Evolutionary conservation across 805 yeast species (phyloP), one percentile per base, ranked within the genome.

Genomic region (Candida arabinofermentans): DNA sequence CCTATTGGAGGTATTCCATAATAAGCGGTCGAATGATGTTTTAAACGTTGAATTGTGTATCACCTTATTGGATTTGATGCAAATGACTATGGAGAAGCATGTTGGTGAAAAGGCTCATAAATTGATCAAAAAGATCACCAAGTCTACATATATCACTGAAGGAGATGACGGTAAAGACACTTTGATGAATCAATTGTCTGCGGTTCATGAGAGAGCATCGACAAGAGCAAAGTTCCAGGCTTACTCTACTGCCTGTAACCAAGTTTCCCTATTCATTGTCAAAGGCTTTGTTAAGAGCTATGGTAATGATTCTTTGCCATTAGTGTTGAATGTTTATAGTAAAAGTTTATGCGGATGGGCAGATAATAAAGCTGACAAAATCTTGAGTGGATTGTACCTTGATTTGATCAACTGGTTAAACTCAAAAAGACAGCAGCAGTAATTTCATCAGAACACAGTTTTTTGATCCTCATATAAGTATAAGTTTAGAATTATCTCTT

Each of bases 381-480:
- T 76, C 18, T 72, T 73, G 17, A 68, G 83, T 8, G 66, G 75
- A 10, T 58, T 86, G 54, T 88, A 85, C 58, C 73, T 79, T 49
- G 96, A 89, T 53, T 77, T 87, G 47, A 74, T 85, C 55, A 88
- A 88, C 64, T 90, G 93, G 90, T 58, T 84, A 34, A 72, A 71
- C 48, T 66, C 84, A n/a, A 72, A 73, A 53, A 70, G 74, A 27
- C 27, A 38, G 8, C 41, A 37, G 18, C 21, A n/a, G 37, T 14
- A 16, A n/a, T 16, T 4, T 8, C n/a, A n/a, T n/a, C n/a, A n/a
- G n/a, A n/a, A n/a, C n/a, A n/a, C n/a, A n/a, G n/a, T n/a, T n/a
- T n/a, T n/a, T n/a, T n/a, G n/a, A n/a, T n/a, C n/a, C n/a, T n/a
- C n/a, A n/a, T n/a, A n/a, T n/a, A n/a, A n/a, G n/a, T n/a, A n/a